Base-by-base conservation (phyloP, 1,284 basidiomycete species). In the Fomitopsis pinicola region DNA sequence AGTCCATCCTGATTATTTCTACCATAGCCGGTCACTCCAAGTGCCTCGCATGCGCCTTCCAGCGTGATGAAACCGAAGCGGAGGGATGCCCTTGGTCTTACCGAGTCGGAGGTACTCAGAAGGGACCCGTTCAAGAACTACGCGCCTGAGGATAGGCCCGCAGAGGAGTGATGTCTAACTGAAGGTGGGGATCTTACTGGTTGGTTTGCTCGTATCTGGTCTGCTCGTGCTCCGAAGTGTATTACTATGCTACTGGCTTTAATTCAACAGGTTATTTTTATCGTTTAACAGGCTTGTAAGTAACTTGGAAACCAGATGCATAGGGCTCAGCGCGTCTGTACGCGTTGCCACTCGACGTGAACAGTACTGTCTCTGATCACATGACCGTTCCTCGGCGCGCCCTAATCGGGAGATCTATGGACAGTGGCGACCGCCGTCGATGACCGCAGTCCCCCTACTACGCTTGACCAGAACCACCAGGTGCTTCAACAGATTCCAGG, bases 51-150 rank as follows among this genome's bases (percentile, higher is more conserved):
- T 14, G 62, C 62, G 44, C 76, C 79, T 22, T 81, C 81, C 44
- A 80, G 84, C 17, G 78, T 86, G n/a, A 88, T 89, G 82, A 89
- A 85, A 68, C 76, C 78, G 38, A 83, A 81, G 72, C 65, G 62
- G 14, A 64, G 78, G 59, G 70, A 75, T 28, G 79, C 74, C 55
- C 77, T 76, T 8, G 73, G 77, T 46, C 69, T 72, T 35, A 72
- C 79, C 0, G 88, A 91, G 71, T 87, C 87, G 15, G 89, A 92
- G 70, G 89, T 88, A 2, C 72, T 92, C 62, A 78, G 88, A 62
- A 89, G 83, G 68, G 87, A 91, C 71, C 90, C 90, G 2, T 75
- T 92, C 72, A 92, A 90, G 78, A 92, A 92, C 68, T 89, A 92
- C 60, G 61, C 59, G 19, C 68, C 62, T 9, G 71, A 69, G 15